These are phyloP conservation scores for Pezicula carpinea DNA, from an alignment of 2,329 filamentous ascomycete species.

Conservation along the genomic window DNA sequence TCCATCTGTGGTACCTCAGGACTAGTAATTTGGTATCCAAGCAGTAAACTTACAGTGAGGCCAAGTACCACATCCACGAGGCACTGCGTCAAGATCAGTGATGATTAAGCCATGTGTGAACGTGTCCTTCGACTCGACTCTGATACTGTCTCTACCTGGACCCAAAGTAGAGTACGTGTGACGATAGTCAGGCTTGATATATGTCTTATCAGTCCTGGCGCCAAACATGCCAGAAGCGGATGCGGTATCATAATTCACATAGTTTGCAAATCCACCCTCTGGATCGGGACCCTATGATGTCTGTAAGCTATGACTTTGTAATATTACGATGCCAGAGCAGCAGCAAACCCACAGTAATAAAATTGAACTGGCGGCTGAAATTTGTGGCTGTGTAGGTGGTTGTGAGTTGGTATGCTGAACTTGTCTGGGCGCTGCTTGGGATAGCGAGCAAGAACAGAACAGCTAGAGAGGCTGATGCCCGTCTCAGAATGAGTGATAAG, in stretches of 20 bases:
- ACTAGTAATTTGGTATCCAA: neutral
- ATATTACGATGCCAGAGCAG: neutral
- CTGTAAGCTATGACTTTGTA: no score
- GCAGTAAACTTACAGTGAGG: constrained; percentile 31
- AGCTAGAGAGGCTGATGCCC: neutral
- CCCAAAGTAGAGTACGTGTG: neutral
- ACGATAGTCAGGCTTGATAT: neutral
- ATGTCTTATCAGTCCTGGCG: neutral
- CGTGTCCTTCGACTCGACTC: constrained; percentile 50
- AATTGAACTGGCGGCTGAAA: neutral
- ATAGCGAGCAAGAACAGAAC: neutral
- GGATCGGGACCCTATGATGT: neutral
- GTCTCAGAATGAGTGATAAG: neutral
- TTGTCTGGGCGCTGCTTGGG: neutral
- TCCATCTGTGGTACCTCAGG: neutral
- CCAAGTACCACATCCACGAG: constrained; percentile 43
- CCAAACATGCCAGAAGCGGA: neutral
- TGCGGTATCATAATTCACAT: neutral
- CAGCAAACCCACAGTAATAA: neutral
- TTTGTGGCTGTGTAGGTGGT: neutral
- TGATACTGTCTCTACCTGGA: constrained; percentile 22
- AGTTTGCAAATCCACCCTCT: neutral
- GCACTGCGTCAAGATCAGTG: constrained; percentile 50
- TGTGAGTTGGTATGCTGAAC: neutral
- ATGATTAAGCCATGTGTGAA: constrained; percentile 51